These are phyloP conservation scores for Macrolepiota dolichaula DNA, from an alignment of 768 basidiomycete species.

Conservation along the genomic window DNA sequence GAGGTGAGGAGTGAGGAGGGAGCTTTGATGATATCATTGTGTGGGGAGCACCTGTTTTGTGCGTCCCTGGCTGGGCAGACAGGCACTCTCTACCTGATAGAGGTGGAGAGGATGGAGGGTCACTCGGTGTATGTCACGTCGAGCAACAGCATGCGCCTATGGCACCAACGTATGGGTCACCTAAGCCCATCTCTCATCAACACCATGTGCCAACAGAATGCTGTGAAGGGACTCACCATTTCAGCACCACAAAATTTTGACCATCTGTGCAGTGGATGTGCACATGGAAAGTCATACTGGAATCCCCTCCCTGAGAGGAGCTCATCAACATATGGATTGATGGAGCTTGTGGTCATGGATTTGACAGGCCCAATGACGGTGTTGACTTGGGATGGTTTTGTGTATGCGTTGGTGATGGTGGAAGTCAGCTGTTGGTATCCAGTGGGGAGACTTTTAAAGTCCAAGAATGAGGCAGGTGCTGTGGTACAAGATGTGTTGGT, in stretches of 20 bases:
- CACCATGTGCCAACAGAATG: no score
- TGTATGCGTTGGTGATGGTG: no score
- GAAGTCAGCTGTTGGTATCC: no score
- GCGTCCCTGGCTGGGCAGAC: neutral
- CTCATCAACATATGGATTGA: constrained; percentile 15
- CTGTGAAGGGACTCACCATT: no score
- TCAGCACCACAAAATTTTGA: no score
- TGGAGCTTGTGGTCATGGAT: constrained; percentile 9
- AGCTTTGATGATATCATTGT: neutral
- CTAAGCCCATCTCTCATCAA: no score
- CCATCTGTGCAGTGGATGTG: no score
- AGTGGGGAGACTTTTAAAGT: no score
- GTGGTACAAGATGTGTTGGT: no score
- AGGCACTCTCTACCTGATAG: constrained; percentile 6
- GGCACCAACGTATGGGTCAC: constrained; percentile 24
- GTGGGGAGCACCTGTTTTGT: neutral
- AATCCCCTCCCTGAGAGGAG: constrained; percentile 21
- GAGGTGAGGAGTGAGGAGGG: neutral
- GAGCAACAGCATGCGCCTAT: constrained; percentile 8
- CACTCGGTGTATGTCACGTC: neutral
- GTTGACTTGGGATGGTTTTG: no score
- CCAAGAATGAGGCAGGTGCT: no score
- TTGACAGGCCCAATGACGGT: no score
- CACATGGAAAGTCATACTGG: constrained; percentile 23
- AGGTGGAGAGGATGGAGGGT: neutral